Evolutionary conservation across 495 filamentous ascomycete species (phyloP), one percentile per base, ranked within the genome.

Genomic region (Penicillium longicatenatum): DNA sequence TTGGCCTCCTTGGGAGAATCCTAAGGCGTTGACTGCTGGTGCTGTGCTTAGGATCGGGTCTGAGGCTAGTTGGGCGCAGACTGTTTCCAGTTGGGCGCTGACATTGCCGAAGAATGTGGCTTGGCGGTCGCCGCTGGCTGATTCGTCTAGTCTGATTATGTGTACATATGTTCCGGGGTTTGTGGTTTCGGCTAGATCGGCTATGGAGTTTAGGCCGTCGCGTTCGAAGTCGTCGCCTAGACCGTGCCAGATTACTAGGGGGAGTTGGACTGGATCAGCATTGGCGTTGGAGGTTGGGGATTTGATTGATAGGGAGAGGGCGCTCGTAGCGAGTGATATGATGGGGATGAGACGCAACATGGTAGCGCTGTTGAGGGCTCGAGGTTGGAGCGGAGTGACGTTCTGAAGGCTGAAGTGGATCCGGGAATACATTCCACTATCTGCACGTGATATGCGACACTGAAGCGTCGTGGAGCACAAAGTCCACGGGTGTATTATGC

Each of bases 1-100:
- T 67, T 96, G 92, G 31, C 94, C 95, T 60, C 94, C 94, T 71
- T 98, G 94, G 24, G 89, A 93, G 79, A 98, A 97, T 6, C 94
- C 94, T 19, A 98, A 71, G 2, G 91, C 95, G 72, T 98, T 93
- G 72, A 97, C 81, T 57, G 88, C 90, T 0, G 87, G 85, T 6
- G 90, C 89, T 14, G 86, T 87, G 43, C 87, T 87, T 17, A 97
- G 84, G 72, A 92, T 89, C 1, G 89, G 89, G 64, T 97, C 84
- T 3, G 79, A 52, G 59, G 87, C 81, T 45, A 98, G 83, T 67
- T 93, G 89, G 5, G 74, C 79, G 84, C 94, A 98, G 52, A 93
- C 93, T 54, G 83, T 72, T 21, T 76, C 79, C 45, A 98, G 62
- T 71, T 98, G 95, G 29, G 82, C 75, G 14, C 90, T 92, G 6